A percentile compares a stretch with the other conserved stretches of the same genome.
Evolutionary conservation across 106 monocot genomes (phyloP).

Genomic region (Allium fistulosum): DNA sequence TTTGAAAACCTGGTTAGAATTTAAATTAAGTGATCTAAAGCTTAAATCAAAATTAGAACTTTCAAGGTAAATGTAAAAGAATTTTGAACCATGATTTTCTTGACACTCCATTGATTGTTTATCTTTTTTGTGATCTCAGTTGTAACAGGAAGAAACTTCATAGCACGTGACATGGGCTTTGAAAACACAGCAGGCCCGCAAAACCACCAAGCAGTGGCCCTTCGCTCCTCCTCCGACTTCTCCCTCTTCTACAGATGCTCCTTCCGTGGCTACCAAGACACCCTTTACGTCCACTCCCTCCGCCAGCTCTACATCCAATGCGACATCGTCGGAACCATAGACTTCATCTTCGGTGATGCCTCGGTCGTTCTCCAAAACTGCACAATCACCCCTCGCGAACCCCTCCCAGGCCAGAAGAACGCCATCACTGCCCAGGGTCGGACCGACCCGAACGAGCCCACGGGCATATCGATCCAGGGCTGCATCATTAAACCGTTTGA

Average conservation of each 20-base stretch:
- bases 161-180: slow-evolving; percentile 21
- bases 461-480: slow-evolving; percentile 24
- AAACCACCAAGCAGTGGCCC: slow-evolving; percentile 40
- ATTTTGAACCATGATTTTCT: too few species aligned
- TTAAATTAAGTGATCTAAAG: too few species aligned
- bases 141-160: slow-evolving; percentile 27
- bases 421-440: slow-evolving; percentile 29
- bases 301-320: slow-evolving; percentile 42
- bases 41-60: too few species aligned
- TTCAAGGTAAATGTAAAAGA: too few species aligned
- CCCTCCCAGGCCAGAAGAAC: slow-evolving; percentile 21
- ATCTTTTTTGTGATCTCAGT: slow-evolving; percentile 6
- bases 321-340: slow-evolving; percentile 25
- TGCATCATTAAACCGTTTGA: slow-evolving; percentile 14
- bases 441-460: slow-evolving; percentile 32
- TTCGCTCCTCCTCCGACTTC: slow-evolving; percentile 20
- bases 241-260: slow-evolving; percentile 33
- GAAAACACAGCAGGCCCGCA: slow-evolving; percentile 27
- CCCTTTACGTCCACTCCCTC: slow-evolving; percentile 36
- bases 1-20: too few species aligned
- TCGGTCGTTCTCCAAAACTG: slow-evolving; percentile 37
- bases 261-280: slow-evolving; percentile 45
- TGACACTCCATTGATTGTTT: neutral
- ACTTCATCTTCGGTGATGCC: slow-evolving; percentile 46
- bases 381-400: slow-evolving; percentile 20